Percentiles rank a stretch among this genome's conserved stretches.
These are phyloP conservation scores for Penicillium sp. DNA, from an alignment of 2,329 filamentous ascomycete species.

Conservation along the genomic window DNA sequence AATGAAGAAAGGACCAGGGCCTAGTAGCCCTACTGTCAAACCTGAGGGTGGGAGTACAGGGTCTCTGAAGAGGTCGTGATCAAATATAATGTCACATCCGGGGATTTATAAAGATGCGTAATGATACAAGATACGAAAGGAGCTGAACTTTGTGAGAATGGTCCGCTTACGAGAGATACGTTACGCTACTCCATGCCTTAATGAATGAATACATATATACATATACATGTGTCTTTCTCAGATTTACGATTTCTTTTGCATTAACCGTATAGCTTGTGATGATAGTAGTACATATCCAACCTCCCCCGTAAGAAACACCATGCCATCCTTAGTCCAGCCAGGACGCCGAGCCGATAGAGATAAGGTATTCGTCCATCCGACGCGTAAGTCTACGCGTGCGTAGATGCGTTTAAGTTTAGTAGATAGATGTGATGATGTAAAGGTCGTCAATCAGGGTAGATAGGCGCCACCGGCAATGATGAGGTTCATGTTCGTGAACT, in stretches of 20 bases:
- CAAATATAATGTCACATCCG: not conserved
- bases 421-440: constrained; percentile 5
- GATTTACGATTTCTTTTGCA: not conserved
- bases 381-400: not conserved
- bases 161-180: not conserved
- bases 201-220: not conserved
- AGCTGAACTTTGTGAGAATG: not conserved
- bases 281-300: constrained; percentile 15
- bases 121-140: not conserved
- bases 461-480: constrained; percentile 81
- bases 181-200: not conserved
- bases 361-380: not conserved
- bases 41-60: constrained; percentile 6
- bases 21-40: constrained; percentile 7
- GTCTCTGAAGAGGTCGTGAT: constrained; percentile 13
- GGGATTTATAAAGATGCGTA: not conserved
- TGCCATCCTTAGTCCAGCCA: constrained; percentile 16
- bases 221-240: not conserved
- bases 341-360: constrained; percentile 14
- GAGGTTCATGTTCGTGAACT: constrained; percentile 94
- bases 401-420: not conserved
- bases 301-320: constrained; percentile 18
- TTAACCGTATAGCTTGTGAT: not conserved
- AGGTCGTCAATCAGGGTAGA: constrained; percentile 51
- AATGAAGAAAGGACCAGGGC: constrained; percentile 43